Conservation (phyloP, 306 rosid species). For the Rosa persica region DNA sequence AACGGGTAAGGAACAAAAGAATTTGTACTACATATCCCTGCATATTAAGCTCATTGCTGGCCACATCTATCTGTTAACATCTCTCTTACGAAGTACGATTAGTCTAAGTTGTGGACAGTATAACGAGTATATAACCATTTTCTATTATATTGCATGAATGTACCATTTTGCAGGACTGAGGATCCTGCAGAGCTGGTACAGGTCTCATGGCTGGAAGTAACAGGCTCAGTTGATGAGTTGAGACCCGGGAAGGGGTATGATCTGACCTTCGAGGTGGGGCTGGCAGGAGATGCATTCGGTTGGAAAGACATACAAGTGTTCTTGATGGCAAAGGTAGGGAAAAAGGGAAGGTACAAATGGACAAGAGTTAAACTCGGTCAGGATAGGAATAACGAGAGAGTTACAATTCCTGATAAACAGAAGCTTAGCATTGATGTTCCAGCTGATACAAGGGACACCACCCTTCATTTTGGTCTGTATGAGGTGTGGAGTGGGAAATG, state of each 20-base stretch:
- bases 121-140: not conserved
- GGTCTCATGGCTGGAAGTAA: conserved; percentile 84
- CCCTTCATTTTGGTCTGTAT: conserved; percentile 68
- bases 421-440: not conserved
- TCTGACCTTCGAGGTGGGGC: conserved; percentile 25
- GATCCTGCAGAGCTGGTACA: conserved; percentile 42
- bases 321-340: conserved; percentile 79
- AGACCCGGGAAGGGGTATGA: rapidly evolving
- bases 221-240: not conserved
- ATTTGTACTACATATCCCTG: not conserved
- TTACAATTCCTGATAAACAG: not conserved
- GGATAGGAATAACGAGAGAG: rapidly evolving
- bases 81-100: not conserved
- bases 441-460: rapidly evolving
- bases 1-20: not conserved
- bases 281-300: conserved; percentile 52
- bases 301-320: conserved; percentile 49
- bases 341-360: conserved; percentile 17
- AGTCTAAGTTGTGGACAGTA: not conserved
- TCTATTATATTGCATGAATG: not conserved
- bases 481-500: conserved; percentile 92
- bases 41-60: too few species aligned
- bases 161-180: not conserved
- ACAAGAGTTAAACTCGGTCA: not conserved
- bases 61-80: not conserved